These are phyloP conservation scores for Erucastrum elatum DNA, from an alignment of 345 rosid species.

Conservation along the genomic window DNA sequence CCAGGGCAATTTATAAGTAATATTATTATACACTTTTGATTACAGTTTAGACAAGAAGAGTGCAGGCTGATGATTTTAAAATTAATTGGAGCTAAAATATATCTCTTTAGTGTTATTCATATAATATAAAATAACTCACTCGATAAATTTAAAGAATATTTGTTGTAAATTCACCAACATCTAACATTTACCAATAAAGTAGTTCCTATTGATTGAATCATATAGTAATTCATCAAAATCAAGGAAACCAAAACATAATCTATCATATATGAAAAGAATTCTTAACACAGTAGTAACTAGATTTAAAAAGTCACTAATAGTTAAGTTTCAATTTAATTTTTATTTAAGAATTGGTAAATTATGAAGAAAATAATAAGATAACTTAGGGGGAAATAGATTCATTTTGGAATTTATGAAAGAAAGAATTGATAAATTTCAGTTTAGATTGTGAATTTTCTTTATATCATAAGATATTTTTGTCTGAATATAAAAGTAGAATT, in stretches of 20 bases:
- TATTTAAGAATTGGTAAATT: background rate
- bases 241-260: background rate
- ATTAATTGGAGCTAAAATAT: background rate
- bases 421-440: no score
- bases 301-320: no score
- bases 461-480: no score
- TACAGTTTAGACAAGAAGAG: no score
- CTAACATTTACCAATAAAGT: background rate
- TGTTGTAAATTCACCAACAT: background rate
- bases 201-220: background rate
- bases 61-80: background rate
- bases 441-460: no score
- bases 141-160: background rate
- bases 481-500: no score
- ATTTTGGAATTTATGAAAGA: background rate
- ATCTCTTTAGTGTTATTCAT: background rate
- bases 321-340: no score
- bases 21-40: no score
- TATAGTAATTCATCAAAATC: background rate
- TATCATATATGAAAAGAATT: background rate
- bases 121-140: background rate
- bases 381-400: no score
- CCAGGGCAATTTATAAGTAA: no score
- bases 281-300: background rate
- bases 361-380: background rate